Percentiles rank a stretch among this genome's conserved stretches.
Conservation (phyloP, 1,139 yeast species). For the Candida labiduridarum region DNA sequence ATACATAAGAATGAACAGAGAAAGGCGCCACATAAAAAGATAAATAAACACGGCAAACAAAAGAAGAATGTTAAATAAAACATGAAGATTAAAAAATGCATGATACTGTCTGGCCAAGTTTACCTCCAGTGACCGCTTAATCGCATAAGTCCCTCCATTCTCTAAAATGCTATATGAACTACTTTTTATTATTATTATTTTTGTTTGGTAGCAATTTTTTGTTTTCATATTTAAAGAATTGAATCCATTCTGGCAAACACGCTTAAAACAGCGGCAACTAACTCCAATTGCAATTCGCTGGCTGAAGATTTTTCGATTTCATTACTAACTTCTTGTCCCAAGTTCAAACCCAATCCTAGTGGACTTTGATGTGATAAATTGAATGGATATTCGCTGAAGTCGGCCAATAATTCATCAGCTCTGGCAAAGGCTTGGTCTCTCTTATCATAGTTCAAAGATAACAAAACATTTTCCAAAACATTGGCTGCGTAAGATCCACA, state of each 20-base stretch:
- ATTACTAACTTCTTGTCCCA: constrained; percentile 64
- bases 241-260: constrained; percentile 65
- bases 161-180: not conserved
- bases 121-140: not conserved
- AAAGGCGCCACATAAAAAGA: not conserved
- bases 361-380: constrained; percentile 53
- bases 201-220: not conserved
- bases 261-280: constrained; percentile 83
- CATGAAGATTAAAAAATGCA: not conserved
- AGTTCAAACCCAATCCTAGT: constrained; percentile 75
- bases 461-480: constrained; percentile 87
- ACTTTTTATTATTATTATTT: not conserved
- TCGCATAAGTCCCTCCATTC: not conserved
- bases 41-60: not conserved
- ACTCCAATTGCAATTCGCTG: constrained; percentile 74
- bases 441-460: constrained; percentile 78
- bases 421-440: constrained; percentile 92
- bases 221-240: constrained; percentile 28
- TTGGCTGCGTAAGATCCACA: constrained; percentile 95
- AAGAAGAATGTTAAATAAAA: not conserved
- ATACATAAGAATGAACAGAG: not conserved
- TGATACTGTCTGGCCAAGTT: not conserved
- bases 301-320: constrained; percentile 65
- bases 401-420: constrained; percentile 85
- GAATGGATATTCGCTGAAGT: constrained; percentile 89